These are phyloP conservation scores for Laetiporus sulphureus DNA, from an alignment of 1,284 basidiomycete genomes.

Conservation along the genomic window DNA sequence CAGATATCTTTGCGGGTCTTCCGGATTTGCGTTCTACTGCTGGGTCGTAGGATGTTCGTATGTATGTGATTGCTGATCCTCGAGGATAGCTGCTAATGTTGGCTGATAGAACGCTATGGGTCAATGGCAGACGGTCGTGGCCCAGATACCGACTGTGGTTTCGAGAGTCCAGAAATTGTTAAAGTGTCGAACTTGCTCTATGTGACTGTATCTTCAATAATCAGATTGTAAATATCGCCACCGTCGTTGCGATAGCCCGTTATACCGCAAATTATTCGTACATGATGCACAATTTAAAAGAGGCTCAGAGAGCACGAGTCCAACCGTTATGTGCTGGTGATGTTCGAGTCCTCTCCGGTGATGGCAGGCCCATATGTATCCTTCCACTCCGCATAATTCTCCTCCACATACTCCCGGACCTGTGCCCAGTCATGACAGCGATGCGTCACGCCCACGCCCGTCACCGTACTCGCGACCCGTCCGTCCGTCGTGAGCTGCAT, in stretches of 20 bases:
- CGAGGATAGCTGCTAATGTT: too few relatives aligned
- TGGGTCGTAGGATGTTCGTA: neutral
- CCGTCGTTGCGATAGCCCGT: neutral
- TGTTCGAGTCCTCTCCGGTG: too few relatives aligned
- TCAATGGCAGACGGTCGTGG: too few relatives aligned
- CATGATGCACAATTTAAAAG: neutral
- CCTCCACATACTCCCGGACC: neutral
- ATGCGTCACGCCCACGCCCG: slow-evolving; percentile 1
- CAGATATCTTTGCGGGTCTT: slow-evolving; percentile 1
- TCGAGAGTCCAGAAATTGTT: too few relatives aligned
- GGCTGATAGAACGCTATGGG: too few relatives aligned
- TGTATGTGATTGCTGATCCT: neutral
- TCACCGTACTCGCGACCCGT: neutral
- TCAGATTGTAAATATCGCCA: neutral
- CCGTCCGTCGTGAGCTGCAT: neutral
- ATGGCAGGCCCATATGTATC: neutral
- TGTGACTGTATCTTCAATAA: neutral
- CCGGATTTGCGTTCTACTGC: neutral
- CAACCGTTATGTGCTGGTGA: neutral
- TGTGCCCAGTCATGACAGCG: slow-evolving; percentile 2
- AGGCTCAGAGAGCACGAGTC: neutral
- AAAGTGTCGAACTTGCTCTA: neutral
- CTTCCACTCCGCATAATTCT: neutral
- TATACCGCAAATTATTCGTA: neutral
- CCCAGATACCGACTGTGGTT: too few relatives aligned